Base-by-base conservation (phyloP, 768 basidiomycete genomes). In the Lactarius evosmus region DNA sequence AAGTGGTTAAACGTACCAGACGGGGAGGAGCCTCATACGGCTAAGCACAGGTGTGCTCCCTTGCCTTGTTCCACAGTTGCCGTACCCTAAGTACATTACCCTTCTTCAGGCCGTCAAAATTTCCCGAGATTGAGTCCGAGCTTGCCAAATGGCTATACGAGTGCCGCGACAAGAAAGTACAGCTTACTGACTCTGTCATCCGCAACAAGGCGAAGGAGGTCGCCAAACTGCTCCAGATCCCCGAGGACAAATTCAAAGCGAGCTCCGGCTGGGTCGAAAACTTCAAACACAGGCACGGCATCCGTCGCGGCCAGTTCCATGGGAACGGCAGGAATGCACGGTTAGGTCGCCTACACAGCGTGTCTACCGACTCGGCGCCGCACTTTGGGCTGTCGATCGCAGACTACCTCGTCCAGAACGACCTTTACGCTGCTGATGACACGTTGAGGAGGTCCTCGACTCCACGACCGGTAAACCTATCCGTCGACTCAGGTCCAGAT, bases 241-340 rank as follows among this genome's bases (percentile, higher is more conserved):
- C 80, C 53, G 82, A 85, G 63, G 87, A 89, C 61, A 82, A 83
- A 73, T 95, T 95, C 83, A 95, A 94, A 75, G 93, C 90, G n/a
- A 91, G 88, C 71, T 85, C 88, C 11, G 91, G 92, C 4, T 95
- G 93, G 93, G 82, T 95, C 59, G 92, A 95, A 72, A 92, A 92
- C 73, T 95, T 94, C 79, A 95, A 94, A 77, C 82, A 84, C 69
- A 86, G 93, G 36, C 83, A 89, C 67, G 85, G 85, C 63, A 90
- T 95, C 65, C 82, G 84, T 49, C 82, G 83, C 27, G 91, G 90
- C 1, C 75, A 81, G 22, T 87, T 82, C 82, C 75, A 74, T 22
- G 78, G 80, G 30, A 72, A 72, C 33, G 80, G 77, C 58, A 76
- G 74, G 51, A 71, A 71, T 58, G 50, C 56, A 50, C 66, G 59